phyloP scores from a whole-genome alignment of 2,329 filamentous ascomycete genomes.

The Penicillium sp. region DNA sequence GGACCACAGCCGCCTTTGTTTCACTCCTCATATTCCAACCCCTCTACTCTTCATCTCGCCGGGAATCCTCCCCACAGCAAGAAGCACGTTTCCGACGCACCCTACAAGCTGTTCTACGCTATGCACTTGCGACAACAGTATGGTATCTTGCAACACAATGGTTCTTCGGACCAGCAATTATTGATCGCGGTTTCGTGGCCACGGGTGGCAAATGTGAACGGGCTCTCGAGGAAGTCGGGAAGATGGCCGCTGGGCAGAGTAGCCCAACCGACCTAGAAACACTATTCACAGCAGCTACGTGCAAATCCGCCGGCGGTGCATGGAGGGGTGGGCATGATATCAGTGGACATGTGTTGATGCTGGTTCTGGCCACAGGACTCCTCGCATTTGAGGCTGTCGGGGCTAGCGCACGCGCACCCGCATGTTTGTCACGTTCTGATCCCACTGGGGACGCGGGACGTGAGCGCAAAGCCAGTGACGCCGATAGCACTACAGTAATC shows the following conservation, averaged over 20 bases:
- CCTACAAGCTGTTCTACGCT: constrained; percentile 66
- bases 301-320: constrained; percentile 74
- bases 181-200: constrained; percentile 84
- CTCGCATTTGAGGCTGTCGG: constrained; percentile 74
- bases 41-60: constrained; percentile 48
- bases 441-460: constrained; percentile 42
- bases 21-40: constrained; percentile 70
- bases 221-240: constrained; percentile 49
- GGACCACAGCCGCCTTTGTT: constrained; percentile 75
- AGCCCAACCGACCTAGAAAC: constrained; percentile 43
- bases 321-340: constrained; percentile 98
- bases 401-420: constrained; percentile 56
- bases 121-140: constrained; percentile 67
- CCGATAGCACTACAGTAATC: constrained; percentile 18
- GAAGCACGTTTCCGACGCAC: constrained; percentile 44
- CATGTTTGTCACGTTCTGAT: constrained; percentile 18
- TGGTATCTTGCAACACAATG: constrained; percentile 93
- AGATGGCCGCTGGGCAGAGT: constrained; percentile 11
- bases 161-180: constrained; percentile 89
- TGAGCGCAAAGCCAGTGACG: constrained; percentile 32
- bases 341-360: constrained; percentile 88
- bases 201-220: constrained; percentile 82
- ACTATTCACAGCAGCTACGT: constrained; percentile 72
- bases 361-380: constrained; percentile 80
- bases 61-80: constrained; percentile 23